A percentile compares a stretch with the other conserved stretches of the same genome.
Conservation (phyloP, 2,329 filamentous ascomycete genomes). For the Cephalotrichum gorgonifer region DNA sequence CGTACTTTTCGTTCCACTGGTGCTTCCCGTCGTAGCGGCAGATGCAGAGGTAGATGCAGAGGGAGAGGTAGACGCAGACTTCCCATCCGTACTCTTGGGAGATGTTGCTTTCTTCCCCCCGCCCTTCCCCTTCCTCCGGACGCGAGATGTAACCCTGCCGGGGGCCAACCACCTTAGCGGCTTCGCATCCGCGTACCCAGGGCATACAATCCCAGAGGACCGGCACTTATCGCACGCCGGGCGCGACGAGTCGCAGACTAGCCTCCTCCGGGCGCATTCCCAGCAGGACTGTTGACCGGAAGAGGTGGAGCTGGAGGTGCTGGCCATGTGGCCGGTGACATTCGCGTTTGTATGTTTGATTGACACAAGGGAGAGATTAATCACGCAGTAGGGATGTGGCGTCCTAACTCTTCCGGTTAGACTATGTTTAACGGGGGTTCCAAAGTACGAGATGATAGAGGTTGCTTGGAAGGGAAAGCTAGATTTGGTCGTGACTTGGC, state of each 20-base stretch:
- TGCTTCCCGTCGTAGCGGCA: too few species aligned
- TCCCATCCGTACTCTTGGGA: neutral
- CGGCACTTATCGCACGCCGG: constrained; percentile 26
- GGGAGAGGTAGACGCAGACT: neutral
- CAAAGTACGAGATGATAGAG: neutral
- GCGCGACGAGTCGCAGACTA: constrained; percentile 26
- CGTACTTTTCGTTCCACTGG: too few species aligned
- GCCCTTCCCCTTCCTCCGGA: constrained; percentile 8
- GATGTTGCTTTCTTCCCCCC: neutral
- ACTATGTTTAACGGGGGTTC: neutral
- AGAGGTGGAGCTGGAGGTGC: neutral
- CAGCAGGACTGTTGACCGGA: constrained; percentile 21
- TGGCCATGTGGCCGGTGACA: neutral
- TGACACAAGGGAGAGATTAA: neutral
- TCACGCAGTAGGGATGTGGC: neutral
- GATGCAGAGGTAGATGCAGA: too few species aligned
- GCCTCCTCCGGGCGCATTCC: constrained; percentile 28
- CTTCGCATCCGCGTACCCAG: constrained; percentile 26
- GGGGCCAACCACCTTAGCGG: constrained; percentile 28
- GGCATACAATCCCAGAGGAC: constrained; percentile 21
- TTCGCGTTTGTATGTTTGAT: neutral
- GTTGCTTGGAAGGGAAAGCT: neutral
- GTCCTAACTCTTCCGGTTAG: neutral
- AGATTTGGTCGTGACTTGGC: constrained; percentile 5
- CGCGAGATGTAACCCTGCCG: constrained; percentile 21